These are phyloP conservation scores for Serpula lacrymans DNA, from an alignment of 768 basidiomycete genomes.

Conservation along the genomic window DNA sequence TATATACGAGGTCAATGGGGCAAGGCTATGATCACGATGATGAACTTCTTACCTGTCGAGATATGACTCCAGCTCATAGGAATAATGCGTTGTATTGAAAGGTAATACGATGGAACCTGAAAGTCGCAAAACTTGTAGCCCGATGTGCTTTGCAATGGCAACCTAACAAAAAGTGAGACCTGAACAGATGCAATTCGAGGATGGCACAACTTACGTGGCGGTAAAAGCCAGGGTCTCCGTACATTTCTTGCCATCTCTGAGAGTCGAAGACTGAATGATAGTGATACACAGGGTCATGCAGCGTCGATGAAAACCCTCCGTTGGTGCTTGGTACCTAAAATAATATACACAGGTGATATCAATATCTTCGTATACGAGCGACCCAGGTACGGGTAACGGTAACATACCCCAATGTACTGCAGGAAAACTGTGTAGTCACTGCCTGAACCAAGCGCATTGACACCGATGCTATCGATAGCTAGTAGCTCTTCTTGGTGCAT, in stretches of 20 bases:
- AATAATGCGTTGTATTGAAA: conserved; percentile 67
- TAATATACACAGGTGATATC: not conserved
- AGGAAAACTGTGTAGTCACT: conserved; percentile 65
- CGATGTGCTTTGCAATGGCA: conserved; percentile 58
- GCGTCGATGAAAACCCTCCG: conserved; percentile 33
- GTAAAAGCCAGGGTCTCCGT: conserved; percentile 61
- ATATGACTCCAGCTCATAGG: conserved; percentile 51
- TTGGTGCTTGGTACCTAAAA: conserved; percentile 28
- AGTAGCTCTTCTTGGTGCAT: conserved; percentile 20
- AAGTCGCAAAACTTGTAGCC: conserved; percentile 52
- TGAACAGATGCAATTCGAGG: not conserved
- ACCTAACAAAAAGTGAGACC: conserved; percentile 28
- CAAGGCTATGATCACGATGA: not conserved
- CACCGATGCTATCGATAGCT: conserved; percentile 19
- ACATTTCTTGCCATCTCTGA: conserved; percentile 55
- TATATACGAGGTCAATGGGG: not conserved
- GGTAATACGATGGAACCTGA: conserved; percentile 55
- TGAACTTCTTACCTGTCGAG: conserved; percentile 43
- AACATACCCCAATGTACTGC: conserved; percentile 49
- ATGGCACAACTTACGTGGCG: conserved; percentile 42
- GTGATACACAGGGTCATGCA: conserved; percentile 52
- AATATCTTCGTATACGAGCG: not conserved
- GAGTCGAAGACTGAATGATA: conserved; percentile 62
- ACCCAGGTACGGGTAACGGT: not conserved
- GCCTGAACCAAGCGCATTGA: conserved; percentile 45